Evolutionary conservation across 129 eudicot genomes (phyloP).

Genomic region (Heracleum sosnowskyi): DNA sequence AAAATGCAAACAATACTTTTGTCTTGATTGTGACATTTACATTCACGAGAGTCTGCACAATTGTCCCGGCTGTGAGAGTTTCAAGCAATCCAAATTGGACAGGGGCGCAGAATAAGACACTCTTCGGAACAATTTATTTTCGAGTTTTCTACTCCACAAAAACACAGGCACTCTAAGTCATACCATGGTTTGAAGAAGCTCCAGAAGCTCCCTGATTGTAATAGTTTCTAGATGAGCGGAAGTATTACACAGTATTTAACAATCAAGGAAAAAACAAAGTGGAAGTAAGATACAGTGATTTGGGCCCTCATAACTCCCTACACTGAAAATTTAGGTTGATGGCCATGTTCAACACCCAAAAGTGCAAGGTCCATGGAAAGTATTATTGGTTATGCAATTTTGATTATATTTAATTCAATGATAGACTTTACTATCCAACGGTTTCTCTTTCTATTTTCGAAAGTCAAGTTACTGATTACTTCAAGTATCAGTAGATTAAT

Average conservation of each 20-base stretch:
- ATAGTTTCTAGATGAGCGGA: background rate
- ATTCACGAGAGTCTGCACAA: slow-evolving; percentile 97
- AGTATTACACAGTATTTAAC: background rate
- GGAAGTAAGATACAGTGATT: background rate
- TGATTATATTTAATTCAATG: background rate
- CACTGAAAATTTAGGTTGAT: background rate
- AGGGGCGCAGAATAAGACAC: background rate
- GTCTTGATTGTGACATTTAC: slow-evolving; percentile 96
- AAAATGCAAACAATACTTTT: slow-evolving; percentile 73
- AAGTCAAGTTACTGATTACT: background rate
- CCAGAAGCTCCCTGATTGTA: background rate
- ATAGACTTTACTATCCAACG: background rate
- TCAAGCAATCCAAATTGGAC: slow-evolving; percentile 36
- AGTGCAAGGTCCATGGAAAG: background rate
- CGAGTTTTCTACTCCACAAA: background rate
- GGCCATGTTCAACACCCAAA: background rate
- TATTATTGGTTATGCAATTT: background rate
- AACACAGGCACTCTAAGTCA: background rate
- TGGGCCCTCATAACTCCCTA: background rate
- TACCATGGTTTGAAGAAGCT: background rate
- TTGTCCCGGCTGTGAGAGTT: slow-evolving; percentile 95
- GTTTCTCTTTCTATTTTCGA: background rate
- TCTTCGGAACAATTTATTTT: background rate
- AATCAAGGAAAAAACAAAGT: background rate
- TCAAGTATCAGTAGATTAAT: background rate